These are phyloP conservation scores for Fusarium longipes DNA, from an alignment of 2,329 filamentous ascomycete species.

Conservation along the genomic window DNA sequence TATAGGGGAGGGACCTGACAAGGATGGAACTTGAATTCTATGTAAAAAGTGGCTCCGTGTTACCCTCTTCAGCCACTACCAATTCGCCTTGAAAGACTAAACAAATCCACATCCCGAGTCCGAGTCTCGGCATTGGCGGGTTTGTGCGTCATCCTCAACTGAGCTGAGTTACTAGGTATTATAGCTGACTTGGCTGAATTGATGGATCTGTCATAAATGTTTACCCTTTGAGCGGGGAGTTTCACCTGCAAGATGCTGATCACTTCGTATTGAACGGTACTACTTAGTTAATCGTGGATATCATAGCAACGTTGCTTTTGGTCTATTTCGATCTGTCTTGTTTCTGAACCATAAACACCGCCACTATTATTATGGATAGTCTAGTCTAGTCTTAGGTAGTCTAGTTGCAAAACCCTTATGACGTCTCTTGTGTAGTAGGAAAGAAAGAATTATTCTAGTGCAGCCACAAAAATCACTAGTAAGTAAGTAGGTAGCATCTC, in stretches of 20 bases:
- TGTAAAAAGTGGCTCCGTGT: conserved; percentile 2
- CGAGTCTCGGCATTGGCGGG: background rate
- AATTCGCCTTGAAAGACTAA: background rate
- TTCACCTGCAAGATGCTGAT: conserved; percentile 5
- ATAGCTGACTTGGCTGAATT: too few species aligned
- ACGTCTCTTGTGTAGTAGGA: background rate
- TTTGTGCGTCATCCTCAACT: conserved; percentile 21
- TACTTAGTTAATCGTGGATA: background rate
- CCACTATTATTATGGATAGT: too few species aligned
- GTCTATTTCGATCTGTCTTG: background rate
- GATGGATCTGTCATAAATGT: background rate
- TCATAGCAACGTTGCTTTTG: conserved; percentile 22
- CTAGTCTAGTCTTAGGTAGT: too few species aligned
- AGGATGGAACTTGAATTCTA: conserved; percentile 4
- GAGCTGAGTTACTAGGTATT: background rate
- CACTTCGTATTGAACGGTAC: conserved; percentile 4
- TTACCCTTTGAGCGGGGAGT: background rate
- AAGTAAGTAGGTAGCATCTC: background rate
- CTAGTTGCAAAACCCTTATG: background rate
- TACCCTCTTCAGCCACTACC: background rate
- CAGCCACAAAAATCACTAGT: conserved; percentile 11
- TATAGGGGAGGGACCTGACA: background rate
- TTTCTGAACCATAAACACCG: background rate
- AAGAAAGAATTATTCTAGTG: conserved; percentile 1
- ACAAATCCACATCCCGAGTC: background rate